These are phyloP conservation scores for Asparagopsis taxiformis DNA, from an alignment of 31 red algal species.

Conservation along the genomic window DNA sequence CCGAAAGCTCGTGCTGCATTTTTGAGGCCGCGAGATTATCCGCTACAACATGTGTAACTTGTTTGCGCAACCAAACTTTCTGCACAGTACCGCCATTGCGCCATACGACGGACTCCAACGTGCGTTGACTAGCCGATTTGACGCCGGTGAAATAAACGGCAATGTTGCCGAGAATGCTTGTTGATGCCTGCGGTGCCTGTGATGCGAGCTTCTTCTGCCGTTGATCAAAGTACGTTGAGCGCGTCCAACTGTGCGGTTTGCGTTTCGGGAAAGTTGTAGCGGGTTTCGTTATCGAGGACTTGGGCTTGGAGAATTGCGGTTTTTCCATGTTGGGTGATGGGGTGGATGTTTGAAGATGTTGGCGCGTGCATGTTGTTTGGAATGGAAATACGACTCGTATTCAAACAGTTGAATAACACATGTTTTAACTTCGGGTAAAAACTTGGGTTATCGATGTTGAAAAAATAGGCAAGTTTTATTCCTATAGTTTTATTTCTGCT, in stretches of 20 bases:
- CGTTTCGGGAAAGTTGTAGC: not conserved
- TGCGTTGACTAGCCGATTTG: constrained; percentile 41
- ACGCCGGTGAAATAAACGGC: constrained; percentile 67
- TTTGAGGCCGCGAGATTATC: constrained; percentile 59
- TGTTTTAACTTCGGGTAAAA: too few species aligned
- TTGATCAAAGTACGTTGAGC: constrained; percentile 47
- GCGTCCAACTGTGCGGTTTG: constrained; percentile 20
- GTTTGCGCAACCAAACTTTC: constrained; percentile 30
- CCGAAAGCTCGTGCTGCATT: constrained; percentile 36
- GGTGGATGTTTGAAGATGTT: too few species aligned
- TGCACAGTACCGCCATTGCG: constrained; percentile 50
- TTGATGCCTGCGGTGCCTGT: constrained; percentile 50
- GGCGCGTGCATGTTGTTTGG: too few species aligned
- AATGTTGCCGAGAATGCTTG: constrained; percentile 27
- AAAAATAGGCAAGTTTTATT: too few species aligned
- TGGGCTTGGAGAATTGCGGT: too few species aligned
- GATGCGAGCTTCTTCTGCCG: constrained; percentile 30
- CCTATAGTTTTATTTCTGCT: too few species aligned
- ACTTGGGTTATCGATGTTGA: too few species aligned
- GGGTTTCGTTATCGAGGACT: not conserved
- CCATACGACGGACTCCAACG: constrained; percentile 41
- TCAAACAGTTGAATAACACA: too few species aligned
- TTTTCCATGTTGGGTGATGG: too few species aligned
- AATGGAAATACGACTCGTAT: too few species aligned
- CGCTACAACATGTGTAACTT: constrained; percentile 62